Evolutionary conservation across 805 yeast genomes (phyloP), one percentile per base, ranked within the genome.

Genomic region (Babjeviella inositovora): DNA sequence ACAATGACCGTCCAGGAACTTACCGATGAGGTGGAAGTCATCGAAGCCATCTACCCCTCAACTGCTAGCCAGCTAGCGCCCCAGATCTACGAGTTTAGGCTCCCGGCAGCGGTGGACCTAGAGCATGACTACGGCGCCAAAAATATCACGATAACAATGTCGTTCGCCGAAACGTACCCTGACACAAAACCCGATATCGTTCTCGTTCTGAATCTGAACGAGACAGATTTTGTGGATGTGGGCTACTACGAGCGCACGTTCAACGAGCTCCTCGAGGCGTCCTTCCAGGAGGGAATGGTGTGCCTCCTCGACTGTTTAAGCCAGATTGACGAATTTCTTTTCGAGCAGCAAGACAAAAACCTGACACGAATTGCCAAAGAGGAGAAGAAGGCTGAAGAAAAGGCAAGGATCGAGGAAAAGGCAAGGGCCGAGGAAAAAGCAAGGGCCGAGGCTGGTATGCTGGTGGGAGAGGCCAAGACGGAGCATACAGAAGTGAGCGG

Each of bases 21-120:
- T 5, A 39, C 39, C 11, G 90, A 81, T 25, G 98, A 87, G 39
- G 46, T 81, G 11, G 70, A 65, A 18, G 87, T 94, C 8, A 70
- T 87, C 7, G 76, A 80, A 26, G 90, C 95, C 4, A 87, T 90
- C 8, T 87, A 69, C 39, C 95, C 93, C 1, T 77, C 60, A 9
- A 56, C 68, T 19, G 41, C 70, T 17, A 45, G 47, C 4, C 36
- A 34, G 13, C 24, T 59, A 6, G 57, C 47, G 0, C 49, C 55
- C 0, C 47, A 47, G 10, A 39, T 61, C 4, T 55, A 56, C 28
- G 62, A 62, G 21, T 52, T 75, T 8, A 47, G 49, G 13, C 45
- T 68, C 1, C 82, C 93, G n/a, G n/a, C n/a, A n/a, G n/a, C n/a
- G n/a, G n/a, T n/a, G n/a, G n/a, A n/a, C n/a, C n/a, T n/a, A 0